Evolutionary conservation across 2,329 filamentous ascomycete species (phyloP).

Genomic region (Fusarium sp.): DNA sequence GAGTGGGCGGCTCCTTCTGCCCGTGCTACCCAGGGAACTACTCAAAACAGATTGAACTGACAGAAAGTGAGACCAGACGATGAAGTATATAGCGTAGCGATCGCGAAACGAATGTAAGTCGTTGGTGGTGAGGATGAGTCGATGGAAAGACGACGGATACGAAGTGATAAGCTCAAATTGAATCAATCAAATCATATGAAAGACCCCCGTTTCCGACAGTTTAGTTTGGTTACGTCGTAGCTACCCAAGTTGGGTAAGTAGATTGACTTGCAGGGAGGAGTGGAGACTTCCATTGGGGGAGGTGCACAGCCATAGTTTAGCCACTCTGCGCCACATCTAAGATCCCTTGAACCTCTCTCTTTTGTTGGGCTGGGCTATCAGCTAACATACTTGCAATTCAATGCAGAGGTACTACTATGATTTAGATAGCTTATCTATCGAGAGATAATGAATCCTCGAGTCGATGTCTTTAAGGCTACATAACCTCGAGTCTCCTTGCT

Average conservation of each 20-base stretch:
- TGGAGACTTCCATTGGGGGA: conserved; percentile 15
- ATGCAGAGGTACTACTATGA: too few relatives aligned
- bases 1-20: conserved; percentile 15
- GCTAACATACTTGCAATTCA: too few relatives aligned
- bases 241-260: neutral
- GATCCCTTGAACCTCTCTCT: neutral
- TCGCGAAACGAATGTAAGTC: conserved; percentile 22
- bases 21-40: neutral
- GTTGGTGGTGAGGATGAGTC: conserved; percentile 11
- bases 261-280: conserved; percentile 29
- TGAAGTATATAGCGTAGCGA: neutral
- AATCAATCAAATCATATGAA: conserved; percentile 18
- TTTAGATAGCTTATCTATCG: neutral
- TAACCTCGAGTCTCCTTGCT: neutral
- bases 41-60: neutral
- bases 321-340: conserved; percentile 23
- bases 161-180: conserved; percentile 33
- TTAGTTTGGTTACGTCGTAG: conserved; percentile 6
- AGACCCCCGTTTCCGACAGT: conserved; percentile 16
- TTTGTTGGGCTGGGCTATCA: too few relatives aligned
- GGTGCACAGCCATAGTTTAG: conserved; percentile 11
- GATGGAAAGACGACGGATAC: conserved; percentile 21
- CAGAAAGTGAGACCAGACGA: neutral
- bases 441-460: neutral
- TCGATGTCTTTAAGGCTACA: neutral